phyloP scores from a whole-genome alignment of 1,284 basidiomycete genomes.

The Cutaneotrichosporon dermatis region DNA sequence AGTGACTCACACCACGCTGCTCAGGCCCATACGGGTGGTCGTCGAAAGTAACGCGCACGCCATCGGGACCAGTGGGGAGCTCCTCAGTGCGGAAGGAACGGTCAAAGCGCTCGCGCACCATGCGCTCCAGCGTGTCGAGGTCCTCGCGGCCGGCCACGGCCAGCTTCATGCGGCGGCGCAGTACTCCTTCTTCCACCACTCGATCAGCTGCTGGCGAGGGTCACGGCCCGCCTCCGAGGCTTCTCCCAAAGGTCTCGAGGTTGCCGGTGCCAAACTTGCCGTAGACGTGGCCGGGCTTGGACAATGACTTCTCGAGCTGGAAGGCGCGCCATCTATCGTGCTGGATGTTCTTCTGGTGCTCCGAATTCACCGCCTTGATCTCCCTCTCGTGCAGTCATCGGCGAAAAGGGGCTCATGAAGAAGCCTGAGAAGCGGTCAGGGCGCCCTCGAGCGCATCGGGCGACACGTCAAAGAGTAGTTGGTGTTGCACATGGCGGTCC shows the following conservation, averaged over 20 bases:
- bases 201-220: constrained; percentile 81
- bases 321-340: constrained; percentile 94
- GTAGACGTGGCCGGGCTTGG: constrained; percentile 76
- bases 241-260: constrained; percentile 71
- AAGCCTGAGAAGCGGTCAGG: constrained; percentile 84
- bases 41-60: constrained; percentile 55
- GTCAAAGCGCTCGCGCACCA: constrained; percentile 45
- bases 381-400: constrained; percentile 83
- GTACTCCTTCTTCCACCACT: constrained; percentile 94
- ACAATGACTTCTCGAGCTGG: constrained; percentile 89
- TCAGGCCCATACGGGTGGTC: constrained; percentile 72
- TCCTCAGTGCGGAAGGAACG: constrained; percentile 38
- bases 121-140: constrained; percentile 43
- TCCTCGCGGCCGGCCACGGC: constrained; percentile 83
- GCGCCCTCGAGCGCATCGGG: constrained; percentile 78
- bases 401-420: constrained; percentile 92
- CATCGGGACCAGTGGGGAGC: constrained; percentile 34
- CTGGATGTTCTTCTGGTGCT: constrained; percentile 97
- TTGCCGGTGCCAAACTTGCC: constrained; percentile 91
- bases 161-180: constrained; percentile 92
- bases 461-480: constrained; percentile 82
- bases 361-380: constrained; percentile 94
- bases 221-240: constrained; percentile 64
- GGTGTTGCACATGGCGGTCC: constrained; percentile 87
- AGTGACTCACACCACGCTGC: constrained; percentile 64